Base-by-base conservation (phyloP, 805 yeast species). In the Lipomyces kockii region DNA sequence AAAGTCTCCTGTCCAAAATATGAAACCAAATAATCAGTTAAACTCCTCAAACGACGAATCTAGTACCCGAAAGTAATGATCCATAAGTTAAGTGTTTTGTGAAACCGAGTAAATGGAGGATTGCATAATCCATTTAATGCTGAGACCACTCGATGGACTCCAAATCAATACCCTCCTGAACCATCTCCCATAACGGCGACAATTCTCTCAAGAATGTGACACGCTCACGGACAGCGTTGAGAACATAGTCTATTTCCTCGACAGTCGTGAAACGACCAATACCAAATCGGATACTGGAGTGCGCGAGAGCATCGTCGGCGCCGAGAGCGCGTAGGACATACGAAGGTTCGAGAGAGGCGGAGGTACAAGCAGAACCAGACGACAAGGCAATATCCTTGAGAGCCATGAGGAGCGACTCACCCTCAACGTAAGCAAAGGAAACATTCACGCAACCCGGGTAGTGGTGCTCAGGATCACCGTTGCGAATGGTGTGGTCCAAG, bases 171-270 rank as follows among this genome's bases (percentile, higher is more conserved):
- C 99, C 99, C 73, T 95, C 98, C 80, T 95, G 97, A 66, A 92
- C 97, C 98, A 95, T 93, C 82, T 95, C 99, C 98, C 98, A 95
- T 75, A 95, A 83, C 60, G 99, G 99, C 66, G 95, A 88, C 80
- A 95, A 84, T 76, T 92, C 94, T 80, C 99, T 87, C 77, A 95
- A 85, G 80, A 92, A 92, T 71, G 88, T 89, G 64, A 95, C 98
- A 80, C 98, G 87, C 78, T 91, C 93, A 65, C 86, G 83, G 66
- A 95, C 91, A 14, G 97, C 97, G 67, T 89, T 83, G 71, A 95
- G 84, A 60, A 95, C 99, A 77, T 93, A 95, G 77, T 95, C 98
- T 63, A 95, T 86, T 80, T 95, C 99, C 61, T 87, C 97, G 74
- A 93, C 97, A 17, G 99, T 95, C 61, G 98, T 94, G 80, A 94